Evolutionary conservation across 2,329 filamentous ascomycete genomes (phyloP).

Genomic region (Ceratocystiopsis brevicomis): DNA sequence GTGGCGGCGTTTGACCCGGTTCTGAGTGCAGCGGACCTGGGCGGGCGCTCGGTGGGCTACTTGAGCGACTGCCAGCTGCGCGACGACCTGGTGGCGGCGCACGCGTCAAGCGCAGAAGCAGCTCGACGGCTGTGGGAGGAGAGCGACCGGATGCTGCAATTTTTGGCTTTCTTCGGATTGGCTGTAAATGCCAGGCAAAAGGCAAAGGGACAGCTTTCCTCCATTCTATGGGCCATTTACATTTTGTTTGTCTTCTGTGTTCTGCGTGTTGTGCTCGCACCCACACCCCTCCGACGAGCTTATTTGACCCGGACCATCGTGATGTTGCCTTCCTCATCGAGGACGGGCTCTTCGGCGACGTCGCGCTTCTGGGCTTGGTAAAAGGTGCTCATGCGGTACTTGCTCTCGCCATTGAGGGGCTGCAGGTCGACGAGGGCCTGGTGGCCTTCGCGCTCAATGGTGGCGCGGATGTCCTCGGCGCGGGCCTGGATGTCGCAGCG

Average conservation of each 20-base stretch:
- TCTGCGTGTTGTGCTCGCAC: background rate
- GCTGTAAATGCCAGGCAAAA: background rate
- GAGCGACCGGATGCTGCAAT: slow-evolving; percentile 17
- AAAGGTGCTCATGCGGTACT: slow-evolving; percentile 36
- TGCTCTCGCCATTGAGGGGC: slow-evolving; percentile 34
- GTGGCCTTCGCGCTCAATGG: slow-evolving; percentile 32
- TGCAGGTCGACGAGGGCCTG: slow-evolving; percentile 32
- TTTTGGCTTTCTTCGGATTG: background rate
- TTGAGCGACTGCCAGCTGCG: slow-evolving; percentile 22
- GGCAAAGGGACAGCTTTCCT: background rate
- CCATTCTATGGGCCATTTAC: no score
- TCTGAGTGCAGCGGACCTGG: slow-evolving; percentile 10
- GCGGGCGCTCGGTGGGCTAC: slow-evolving; percentile 18
- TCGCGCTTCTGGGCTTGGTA: slow-evolving; percentile 19
- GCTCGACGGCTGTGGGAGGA: slow-evolving; percentile 25
- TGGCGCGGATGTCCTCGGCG: slow-evolving; percentile 25
- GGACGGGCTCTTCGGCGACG: slow-evolving; percentile 11
- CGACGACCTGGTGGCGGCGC: slow-evolving; percentile 11
- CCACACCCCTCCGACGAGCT: background rate
- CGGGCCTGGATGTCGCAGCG: slow-evolving; percentile 32
- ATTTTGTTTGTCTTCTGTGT: no score
- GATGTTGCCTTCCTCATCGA: slow-evolving; percentile 13
- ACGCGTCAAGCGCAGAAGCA: slow-evolving; percentile 17
- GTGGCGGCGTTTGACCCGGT: slow-evolving; percentile 23
- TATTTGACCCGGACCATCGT: slow-evolving; percentile 11